Conservation (phyloP, 305 asterid genomes). For the Solanum hybrid region DNA sequence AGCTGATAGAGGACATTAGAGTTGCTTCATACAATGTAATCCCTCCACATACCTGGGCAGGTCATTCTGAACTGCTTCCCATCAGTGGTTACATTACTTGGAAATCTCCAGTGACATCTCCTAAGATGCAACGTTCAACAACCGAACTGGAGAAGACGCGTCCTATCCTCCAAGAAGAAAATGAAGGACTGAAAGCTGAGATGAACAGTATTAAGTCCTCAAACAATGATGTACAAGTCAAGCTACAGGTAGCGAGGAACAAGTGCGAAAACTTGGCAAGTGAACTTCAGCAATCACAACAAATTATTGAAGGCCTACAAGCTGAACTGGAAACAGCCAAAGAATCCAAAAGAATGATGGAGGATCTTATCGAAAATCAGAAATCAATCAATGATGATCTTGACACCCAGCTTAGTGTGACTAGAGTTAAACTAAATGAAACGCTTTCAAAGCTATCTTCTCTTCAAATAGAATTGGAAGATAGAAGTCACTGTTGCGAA, state of each 20-base stretch:
- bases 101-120: conserved; percentile 51
- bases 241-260: conserved; percentile 18
- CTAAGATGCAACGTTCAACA: conserved; percentile 21
- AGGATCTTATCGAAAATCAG: conserved; percentile 58
- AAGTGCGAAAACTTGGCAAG: conserved; percentile 15
- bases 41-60: conserved; percentile 4
- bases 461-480: conserved; percentile 58
- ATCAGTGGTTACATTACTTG: conserved; percentile 48
- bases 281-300: conserved; percentile 27
- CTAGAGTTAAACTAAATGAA: conserved; percentile 38
- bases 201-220: conserved; percentile 14
- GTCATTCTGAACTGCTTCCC: conserved; percentile 22
- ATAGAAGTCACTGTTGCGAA: conserved; percentile 51
- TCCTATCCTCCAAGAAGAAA: conserved; percentile 33
- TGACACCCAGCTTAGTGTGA: conserved; percentile 52
- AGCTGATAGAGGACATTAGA: conserved; percentile 43
- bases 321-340: conserved; percentile 32
- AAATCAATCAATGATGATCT: conserved; percentile 57
- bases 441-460: conserved; percentile 45
- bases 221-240: conserved; percentile 15
- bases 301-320: conserved; percentile 16
- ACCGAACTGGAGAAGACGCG: conserved; percentile 42
- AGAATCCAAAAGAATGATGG: conserved; percentile 39
- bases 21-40: conserved; percentile 14
- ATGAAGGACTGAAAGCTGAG: conserved; percentile 39